These are phyloP conservation scores for Sisymbrium altissimum DNA, from an alignment of 345 rosid species.

Conservation along the genomic window DNA sequence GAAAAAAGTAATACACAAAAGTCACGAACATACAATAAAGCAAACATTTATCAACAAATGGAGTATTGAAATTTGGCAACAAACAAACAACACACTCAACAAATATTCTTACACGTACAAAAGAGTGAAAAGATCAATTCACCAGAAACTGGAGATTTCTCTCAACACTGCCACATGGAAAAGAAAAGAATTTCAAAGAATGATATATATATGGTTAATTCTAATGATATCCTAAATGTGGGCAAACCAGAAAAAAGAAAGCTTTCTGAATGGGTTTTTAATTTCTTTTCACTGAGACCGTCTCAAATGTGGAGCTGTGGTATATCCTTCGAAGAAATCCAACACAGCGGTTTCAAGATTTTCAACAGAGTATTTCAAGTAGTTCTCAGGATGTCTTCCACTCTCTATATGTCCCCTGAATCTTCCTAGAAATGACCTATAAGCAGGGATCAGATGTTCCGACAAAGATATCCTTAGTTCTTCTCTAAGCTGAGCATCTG, in stretches of 20 bases:
- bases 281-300: conserved; percentile 44
- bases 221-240: background rate
- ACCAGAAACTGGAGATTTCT: too few relatives aligned
- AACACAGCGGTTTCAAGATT: conserved; percentile 82
- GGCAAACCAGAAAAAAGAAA: background rate
- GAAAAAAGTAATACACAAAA: background rate
- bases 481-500: too few relatives aligned
- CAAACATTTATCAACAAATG: conserved; percentile 14
- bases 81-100: conserved; percentile 22
- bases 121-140: background rate
- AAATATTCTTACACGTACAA: conserved; percentile 16
- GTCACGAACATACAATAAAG: conserved; percentile 6
- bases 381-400: conserved; percentile 89
- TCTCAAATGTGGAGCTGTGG: conserved; percentile 75
- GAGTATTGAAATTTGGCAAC: conserved; percentile 5
- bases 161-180: conserved; percentile 10
- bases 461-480: too few relatives aligned
- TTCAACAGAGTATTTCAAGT: conserved; percentile 86
- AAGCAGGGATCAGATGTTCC: conserved; percentile 83
- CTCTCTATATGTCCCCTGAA: conserved; percentile 91
- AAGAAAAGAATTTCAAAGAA: conserved; percentile 29
- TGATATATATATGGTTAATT: conserved; percentile 13
- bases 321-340: conserved; percentile 93
- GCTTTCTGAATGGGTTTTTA: too few relatives aligned
- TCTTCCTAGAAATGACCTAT: conserved; percentile 87